Conservation (phyloP, 164 flowering plant species). For the Sedum album region DNA sequence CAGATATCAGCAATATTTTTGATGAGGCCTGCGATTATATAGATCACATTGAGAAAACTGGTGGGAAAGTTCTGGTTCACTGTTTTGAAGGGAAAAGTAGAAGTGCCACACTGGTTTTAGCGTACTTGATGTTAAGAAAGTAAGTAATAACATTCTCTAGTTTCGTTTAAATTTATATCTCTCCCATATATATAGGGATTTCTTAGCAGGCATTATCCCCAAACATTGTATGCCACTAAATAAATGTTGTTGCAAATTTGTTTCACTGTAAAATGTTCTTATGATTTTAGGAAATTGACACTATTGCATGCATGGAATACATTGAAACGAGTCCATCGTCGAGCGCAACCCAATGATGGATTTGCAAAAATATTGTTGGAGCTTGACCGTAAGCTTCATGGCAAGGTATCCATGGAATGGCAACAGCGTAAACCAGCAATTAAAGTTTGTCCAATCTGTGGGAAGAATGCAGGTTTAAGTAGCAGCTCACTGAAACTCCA, state of each 20-base stretch:
- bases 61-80: conserved; percentile 84
- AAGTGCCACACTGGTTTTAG: conserved; percentile 85
- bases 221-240: not conserved
- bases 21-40: conserved; percentile 74
- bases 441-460: conserved; percentile 94
- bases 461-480: conserved; percentile 91
- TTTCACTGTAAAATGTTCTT: not conserved
- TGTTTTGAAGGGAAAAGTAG: conserved; percentile 98
- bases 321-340: conserved; percentile 68
- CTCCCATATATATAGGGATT: not conserved
- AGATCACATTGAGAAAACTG: conserved; percentile 51
- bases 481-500: conserved; percentile 93
- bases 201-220: not conserved
- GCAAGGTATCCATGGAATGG: conserved; percentile 95
- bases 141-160: conserved; percentile 19
- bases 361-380: conserved; percentile 68
- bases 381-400: conserved; percentile 65
- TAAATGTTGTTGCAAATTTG: not conserved
- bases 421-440: conserved; percentile 71
- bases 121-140: conserved; percentile 89
- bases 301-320: conserved; percentile 73
- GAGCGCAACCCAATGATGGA: conserved; percentile 96
- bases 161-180: not conserved
- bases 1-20: conserved; percentile 63
- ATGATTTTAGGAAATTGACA: conserved; percentile 54